phyloP scores from a whole-genome alignment of 2,329 filamentous ascomycete species.

The Colletotrichum sp. region DNA sequence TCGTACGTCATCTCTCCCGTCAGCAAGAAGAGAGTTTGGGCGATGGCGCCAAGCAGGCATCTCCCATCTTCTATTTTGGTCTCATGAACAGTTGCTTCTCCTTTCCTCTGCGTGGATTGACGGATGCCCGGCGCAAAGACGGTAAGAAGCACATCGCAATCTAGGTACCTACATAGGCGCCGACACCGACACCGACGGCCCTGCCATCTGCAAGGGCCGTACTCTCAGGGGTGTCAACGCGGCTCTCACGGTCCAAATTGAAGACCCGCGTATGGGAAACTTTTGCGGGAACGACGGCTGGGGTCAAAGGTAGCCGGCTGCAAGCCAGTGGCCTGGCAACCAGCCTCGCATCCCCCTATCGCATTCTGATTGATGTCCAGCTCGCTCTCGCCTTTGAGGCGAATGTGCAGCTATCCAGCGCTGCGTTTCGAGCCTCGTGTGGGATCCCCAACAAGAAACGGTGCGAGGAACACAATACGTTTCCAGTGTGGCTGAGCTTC shows the following conservation, averaged over 20 bases:
- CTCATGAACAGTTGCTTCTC: not conserved
- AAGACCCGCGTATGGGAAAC: conserved; percentile 4
- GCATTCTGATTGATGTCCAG: not conserved
- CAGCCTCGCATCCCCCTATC: not conserved
- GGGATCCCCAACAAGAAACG: not conserved
- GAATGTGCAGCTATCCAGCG: not conserved
- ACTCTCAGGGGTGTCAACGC: conserved; percentile 8
- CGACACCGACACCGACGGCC: not conserved
- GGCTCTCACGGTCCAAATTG: conserved; percentile 18
- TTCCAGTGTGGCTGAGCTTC: conserved; percentile 19
- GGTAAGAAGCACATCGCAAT: not conserved
- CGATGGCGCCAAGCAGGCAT: conserved; percentile 15
- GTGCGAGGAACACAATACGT: conserved; percentile 1
- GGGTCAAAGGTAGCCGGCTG: not conserved
- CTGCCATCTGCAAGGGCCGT: conserved; percentile 13
- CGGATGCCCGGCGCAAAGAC: not conserved
- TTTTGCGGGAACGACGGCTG: conserved; percentile 11
- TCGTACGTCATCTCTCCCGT: conserved; percentile 19
- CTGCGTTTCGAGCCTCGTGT: not conserved
- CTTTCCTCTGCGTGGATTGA: not conserved
- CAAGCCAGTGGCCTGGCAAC: not conserved
- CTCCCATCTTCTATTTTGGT: conserved; percentile 15
- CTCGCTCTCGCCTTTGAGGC: not conserved
- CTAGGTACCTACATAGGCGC: not conserved
- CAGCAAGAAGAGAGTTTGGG: not conserved